Evolutionary conservation across 202 grass and related monocot genomes (phyloP).

Genomic region (Cymbopogon flexuosus): DNA sequence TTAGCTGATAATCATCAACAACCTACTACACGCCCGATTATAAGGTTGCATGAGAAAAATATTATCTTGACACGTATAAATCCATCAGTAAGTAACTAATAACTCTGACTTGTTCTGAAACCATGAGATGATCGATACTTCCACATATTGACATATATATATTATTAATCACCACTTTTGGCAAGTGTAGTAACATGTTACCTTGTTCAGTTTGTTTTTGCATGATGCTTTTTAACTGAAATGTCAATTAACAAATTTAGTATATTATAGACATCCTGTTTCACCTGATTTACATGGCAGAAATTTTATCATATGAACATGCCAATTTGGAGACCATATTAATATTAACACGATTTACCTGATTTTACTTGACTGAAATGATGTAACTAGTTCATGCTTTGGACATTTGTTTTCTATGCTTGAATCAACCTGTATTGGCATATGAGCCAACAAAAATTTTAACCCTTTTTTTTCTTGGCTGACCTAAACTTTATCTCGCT

Average conservation of each 20-base stretch:
- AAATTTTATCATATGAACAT: background rate
- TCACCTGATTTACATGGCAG: background rate
- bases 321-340: background rate
- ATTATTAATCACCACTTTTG: background rate
- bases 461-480: background rate
- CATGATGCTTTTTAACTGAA: background rate
- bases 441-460: background rate
- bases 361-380: background rate
- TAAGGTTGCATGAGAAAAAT: slow-evolving; percentile 84
- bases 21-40: slow-evolving; percentile 76
- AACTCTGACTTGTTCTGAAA: slow-evolving; percentile 46
- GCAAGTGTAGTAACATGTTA: background rate
- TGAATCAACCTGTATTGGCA: background rate
- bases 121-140: background rate
- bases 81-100: slow-evolving; percentile 55
- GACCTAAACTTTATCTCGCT: slow-evolving; percentile 2
- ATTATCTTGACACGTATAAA: slow-evolving; percentile 93
- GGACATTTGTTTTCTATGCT: background rate
- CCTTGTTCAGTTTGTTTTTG: background rate
- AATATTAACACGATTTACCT: background rate
- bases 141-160: too few relatives aligned
- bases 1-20: slow-evolving; percentile 85
- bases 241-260: background rate
- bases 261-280: background rate
- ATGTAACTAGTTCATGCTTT: background rate